Evolutionary conservation across 2,329 filamentous ascomycete species (phyloP).

Genomic region (Ophiostoma himal-ulmi): DNA sequence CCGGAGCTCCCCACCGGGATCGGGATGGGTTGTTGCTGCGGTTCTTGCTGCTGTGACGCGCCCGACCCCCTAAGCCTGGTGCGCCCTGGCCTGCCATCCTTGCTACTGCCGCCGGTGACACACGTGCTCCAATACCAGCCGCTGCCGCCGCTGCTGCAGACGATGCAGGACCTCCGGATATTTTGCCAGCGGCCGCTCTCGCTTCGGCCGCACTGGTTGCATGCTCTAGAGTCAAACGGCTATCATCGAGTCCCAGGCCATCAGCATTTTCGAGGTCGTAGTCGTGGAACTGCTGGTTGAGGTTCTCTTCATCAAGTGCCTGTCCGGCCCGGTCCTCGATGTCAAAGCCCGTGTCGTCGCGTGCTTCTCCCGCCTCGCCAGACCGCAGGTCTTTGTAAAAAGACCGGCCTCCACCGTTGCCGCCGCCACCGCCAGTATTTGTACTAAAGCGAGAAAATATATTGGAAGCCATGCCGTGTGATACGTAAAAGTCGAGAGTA

Average conservation of each 20-base stretch:
- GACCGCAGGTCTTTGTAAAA: conserved; percentile 48
- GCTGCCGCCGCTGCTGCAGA: not conserved
- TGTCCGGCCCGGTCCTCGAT: conserved; percentile 40
- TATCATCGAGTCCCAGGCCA: conserved; percentile 42
- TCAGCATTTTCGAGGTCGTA: conserved; percentile 43
- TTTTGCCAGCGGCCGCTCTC: not conserved
- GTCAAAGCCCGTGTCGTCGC: conserved; percentile 32
- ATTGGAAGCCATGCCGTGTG: conserved; percentile 41
- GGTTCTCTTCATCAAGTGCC: conserved; percentile 49
- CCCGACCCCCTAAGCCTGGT: not conserved
- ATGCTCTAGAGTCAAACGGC: conserved; percentile 37
- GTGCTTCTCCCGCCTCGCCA: conserved; percentile 31
- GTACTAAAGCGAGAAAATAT: conserved; percentile 43
- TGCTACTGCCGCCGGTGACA: not conserved
- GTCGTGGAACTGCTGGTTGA: conserved; percentile 47
- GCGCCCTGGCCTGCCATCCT: not conserved
- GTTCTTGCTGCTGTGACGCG: not conserved
- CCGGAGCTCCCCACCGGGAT: conserved; percentile 28
- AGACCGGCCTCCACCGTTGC: conserved; percentile 35
- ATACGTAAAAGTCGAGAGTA: not conserved
- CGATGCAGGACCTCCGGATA: not conserved
- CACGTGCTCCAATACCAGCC: not conserved
- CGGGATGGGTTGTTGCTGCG: not conserved
- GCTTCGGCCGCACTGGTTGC: not conserved
- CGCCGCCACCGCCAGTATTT: conserved; percentile 24